Evolutionary conservation across 1,284 basidiomycete genomes (phyloP).

Genomic region (Thelephora terrestris): DNA sequence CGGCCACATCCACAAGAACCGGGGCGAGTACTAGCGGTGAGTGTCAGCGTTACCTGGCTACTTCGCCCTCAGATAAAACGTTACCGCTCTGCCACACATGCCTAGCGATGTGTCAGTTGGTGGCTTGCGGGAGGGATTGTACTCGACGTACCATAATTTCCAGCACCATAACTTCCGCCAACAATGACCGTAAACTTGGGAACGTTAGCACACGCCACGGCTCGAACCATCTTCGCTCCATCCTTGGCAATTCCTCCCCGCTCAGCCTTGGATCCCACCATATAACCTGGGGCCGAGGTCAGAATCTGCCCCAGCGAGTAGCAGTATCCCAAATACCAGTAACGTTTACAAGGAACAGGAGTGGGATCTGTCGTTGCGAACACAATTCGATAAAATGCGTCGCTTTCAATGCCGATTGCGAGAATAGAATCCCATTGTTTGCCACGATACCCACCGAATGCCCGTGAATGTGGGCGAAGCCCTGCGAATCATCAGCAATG

Average conservation of each 20-base stretch:
- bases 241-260: conserved; percentile 95
- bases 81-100: conserved; percentile 81
- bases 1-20: conserved; percentile 98
- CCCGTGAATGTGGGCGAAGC: conserved; percentile 87
- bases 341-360: conserved; percentile 92
- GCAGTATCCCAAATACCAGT: conserved; percentile 39
- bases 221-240: conserved; percentile 96
- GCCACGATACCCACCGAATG: conserved; percentile 85
- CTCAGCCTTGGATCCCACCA: conserved; percentile 93
- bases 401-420: conserved; percentile 87
- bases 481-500: conserved; percentile 31
- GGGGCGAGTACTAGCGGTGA: conserved; percentile 67
- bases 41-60: conserved; percentile 5
- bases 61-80: conserved; percentile 17
- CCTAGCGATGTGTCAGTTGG: conserved; percentile 29
- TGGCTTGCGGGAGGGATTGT: background rate
- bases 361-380: conserved; percentile 82
- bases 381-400: conserved; percentile 94
- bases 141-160: conserved; percentile 71
- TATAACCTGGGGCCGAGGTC: conserved; percentile 43
- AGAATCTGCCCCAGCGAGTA: background rate
- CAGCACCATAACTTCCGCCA: conserved; percentile 93
- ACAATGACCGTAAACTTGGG: conserved; percentile 92
- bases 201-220: conserved; percentile 89
- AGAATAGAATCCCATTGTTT: conserved; percentile 93